Base-by-base conservation (phyloP, 139 green algal species). In the Coelastrella sp. region DNA sequence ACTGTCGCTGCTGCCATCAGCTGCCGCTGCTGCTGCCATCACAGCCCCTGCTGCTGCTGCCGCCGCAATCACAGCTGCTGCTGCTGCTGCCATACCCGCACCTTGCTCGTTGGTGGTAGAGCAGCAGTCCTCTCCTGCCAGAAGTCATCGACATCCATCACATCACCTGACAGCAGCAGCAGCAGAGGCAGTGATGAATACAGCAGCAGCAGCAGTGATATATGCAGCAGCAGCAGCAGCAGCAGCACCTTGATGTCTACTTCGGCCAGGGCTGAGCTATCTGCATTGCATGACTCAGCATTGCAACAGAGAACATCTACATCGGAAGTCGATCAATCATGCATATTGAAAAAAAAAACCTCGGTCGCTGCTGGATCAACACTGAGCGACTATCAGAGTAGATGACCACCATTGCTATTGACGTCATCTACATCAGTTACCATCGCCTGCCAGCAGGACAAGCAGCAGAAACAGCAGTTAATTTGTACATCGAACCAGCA, bases 81-180 rank as follows among this genome's bases (percentile, higher is more conserved):
- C 68, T 23, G 68, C 68, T 76, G 68, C 68, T 32, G 16, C 68
- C 17, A 20, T 2, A n/a, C 22, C 14, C 17, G n/a, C 14, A 93
- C 90, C 90, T 94, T 80, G 80, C 92, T 96, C 61, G 94, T 96
- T 80, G 93, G 94, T 66, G 92, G 93, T 78, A 94, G 90, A 3
- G 92, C 82, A 5, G 89, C 94, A n/a, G 94, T 60, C 4, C 92
- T 85, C 10, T 94, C 90, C 57, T 92, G 83, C 23, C 84, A 59
- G 16, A 64, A 60, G 20, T 91, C 81, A 59, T 91, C 65, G 4
- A 87, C 65, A 64, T 76, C 73, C 23, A 89, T 78, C 5, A 76
- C 68, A 32, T 94, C 89, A 16, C 16, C 5, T 7, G 13, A 75
- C 68, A n/a, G 56, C 76, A 19, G 19, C 22, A 56, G 56, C 71